These are phyloP conservation scores for Xanthoconium purpureum DNA, from an alignment of 768 basidiomycete genomes.

Conservation along the genomic window DNA sequence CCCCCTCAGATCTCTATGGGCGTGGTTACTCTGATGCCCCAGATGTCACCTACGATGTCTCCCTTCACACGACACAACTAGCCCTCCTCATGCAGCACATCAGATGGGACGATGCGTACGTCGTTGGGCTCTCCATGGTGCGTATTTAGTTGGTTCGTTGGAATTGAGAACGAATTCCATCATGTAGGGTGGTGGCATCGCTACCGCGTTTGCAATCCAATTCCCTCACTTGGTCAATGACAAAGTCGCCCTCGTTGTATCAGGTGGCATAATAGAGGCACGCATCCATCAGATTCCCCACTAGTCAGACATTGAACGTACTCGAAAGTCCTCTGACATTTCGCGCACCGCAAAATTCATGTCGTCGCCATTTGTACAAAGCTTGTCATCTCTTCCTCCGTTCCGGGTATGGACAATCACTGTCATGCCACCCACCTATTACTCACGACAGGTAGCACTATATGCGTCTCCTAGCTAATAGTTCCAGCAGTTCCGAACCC, in stretches of 20 bases:
- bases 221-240: constrained; percentile 71
- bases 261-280: constrained; percentile 68
- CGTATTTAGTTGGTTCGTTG: neutral
- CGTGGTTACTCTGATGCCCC: constrained; percentile 84
- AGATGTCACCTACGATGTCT: constrained; percentile 59
- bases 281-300: neutral
- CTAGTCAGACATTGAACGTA: neutral
- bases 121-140: constrained; percentile 79
- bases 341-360: constrained; percentile 75
- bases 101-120: constrained; percentile 61
- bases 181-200: constrained; percentile 66
- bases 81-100: constrained; percentile 79
- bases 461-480: constrained; percentile 47
- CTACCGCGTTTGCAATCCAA: constrained; percentile 64
- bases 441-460: constrained; percentile 39
- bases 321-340: constrained; percentile 55
- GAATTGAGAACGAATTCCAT: constrained; percentile 11
- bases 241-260: constrained; percentile 64
- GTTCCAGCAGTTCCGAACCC: constrained; percentile 21
- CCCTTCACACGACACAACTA: constrained; percentile 72
- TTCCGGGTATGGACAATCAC: constrained; percentile 46
- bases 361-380: constrained; percentile 73
- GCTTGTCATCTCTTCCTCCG: constrained; percentile 57
- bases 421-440: neutral
- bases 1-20: constrained; percentile 67